Evolutionary conservation across 2,329 filamentous ascomycete genomes (phyloP).

Genomic region (Aspergillus brunneoviolaceus): DNA sequence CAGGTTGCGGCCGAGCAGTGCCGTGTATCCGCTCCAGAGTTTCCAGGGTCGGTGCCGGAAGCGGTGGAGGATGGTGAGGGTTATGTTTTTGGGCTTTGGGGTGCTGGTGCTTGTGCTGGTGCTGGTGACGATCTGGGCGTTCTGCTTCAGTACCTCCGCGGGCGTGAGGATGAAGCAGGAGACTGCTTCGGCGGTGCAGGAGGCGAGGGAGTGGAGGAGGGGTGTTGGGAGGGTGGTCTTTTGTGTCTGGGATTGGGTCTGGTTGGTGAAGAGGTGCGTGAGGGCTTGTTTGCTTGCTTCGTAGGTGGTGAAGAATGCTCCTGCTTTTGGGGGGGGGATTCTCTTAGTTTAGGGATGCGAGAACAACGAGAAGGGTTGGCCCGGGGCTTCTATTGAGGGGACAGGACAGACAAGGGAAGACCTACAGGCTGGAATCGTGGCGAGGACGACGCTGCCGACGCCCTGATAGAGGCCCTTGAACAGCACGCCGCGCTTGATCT

Average conservation of each 20-base stretch:
- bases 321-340: constrained; percentile 52
- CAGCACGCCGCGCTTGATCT: constrained; percentile 55
- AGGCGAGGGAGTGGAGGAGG: constrained; percentile 70
- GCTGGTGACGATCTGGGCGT: constrained; percentile 74
- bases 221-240: constrained; percentile 58
- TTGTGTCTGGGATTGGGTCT: neutral
- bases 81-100: constrained; percentile 41
- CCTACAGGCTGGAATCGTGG: constrained; percentile 80
- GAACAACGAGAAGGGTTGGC: neutral
- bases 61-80: constrained; percentile 56
- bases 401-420: too few species aligned
- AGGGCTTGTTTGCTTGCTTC: constrained; percentile 71
- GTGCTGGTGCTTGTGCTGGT: constrained; percentile 27
- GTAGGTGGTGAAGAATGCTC: constrained; percentile 87
- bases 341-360: neutral
- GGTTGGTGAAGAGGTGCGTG: constrained; percentile 36
- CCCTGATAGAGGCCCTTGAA: constrained; percentile 83
- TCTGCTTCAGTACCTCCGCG: constrained; percentile 89
- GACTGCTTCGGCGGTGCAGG: constrained; percentile 74
- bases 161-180: constrained; percentile 85
- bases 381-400: too few species aligned
- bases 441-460: constrained; percentile 77
- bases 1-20: constrained; percentile 76
- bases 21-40: constrained; percentile 71
- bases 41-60: constrained; percentile 58